Base-by-base conservation (phyloP, 139 green algal species). In the Trebouxia sp. region DNA sequence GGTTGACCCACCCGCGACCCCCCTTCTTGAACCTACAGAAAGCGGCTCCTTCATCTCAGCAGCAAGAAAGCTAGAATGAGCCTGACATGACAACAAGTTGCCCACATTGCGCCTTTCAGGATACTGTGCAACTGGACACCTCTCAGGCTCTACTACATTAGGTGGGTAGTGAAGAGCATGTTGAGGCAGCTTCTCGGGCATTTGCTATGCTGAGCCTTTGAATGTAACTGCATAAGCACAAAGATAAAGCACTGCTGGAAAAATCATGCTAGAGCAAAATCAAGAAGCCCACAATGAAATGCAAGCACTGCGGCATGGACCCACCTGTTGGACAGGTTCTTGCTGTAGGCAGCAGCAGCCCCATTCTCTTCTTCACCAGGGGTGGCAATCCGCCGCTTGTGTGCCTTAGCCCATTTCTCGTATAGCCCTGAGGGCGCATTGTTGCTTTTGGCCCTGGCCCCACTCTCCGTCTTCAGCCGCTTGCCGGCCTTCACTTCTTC, bases 331-430 rank as follows among this genome's bases (percentile, higher is more conserved):
- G 58, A 45, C 24, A 85, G 26, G 47, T 53, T 42, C 47, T 79
- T 78, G 75, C 50, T 56, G 47, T 78, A 48, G 8, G 41, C 45
- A 41, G n/a, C n/a, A 51, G 43, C 32, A 39, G 22, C 17, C 32
- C 70, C 43, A 38, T 75, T 55, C 51, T 48, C 78, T 43, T 47
- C 58, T 53, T 65, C 75, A 38, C 87, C 86, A 15, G 78, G 58
- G 6, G 69, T 62, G 0, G 84, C 85, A 26, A 97, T 79, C 0
- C 80, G 78, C 82, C 87, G 62, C 84, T 94, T 90, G 58, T 86
- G 90, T 51, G 86, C 70, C 65, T 88, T 89, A 17, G 84, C 80
- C 93, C 92, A 96, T 74, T 89, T 92, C 75, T 90, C 65, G 81
- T 96, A 97, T 38, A 94, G 26, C 43, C 83, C 83, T 0, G 82